Evolutionary conservation across 2,329 filamentous ascomycete species (phyloP).

Genomic region (Chalara sp.): DNA sequence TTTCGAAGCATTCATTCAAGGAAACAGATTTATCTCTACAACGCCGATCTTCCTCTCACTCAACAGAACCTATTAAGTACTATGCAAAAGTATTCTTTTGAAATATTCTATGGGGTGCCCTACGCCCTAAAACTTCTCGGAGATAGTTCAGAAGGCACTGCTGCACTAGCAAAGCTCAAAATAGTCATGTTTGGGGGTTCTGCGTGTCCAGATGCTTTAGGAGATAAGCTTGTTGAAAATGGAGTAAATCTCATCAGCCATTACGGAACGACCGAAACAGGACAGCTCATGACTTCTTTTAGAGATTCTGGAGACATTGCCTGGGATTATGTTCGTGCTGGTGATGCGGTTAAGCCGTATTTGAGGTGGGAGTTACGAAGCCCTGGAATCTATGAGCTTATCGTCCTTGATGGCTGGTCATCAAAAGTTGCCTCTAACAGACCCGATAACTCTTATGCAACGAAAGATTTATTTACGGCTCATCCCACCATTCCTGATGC

Average conservation of each 20-base stretch:
- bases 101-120: slow-evolving; percentile 55
- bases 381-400: slow-evolving; percentile 9
- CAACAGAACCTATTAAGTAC: slow-evolving; percentile 38
- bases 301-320: slow-evolving; percentile 42
- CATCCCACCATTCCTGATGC: slow-evolving; percentile 34
- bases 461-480: slow-evolving; percentile 36
- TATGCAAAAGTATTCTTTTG: slow-evolving; percentile 35
- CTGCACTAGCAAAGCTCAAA: slow-evolving; percentile 37
- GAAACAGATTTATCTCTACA: slow-evolving; percentile 46
- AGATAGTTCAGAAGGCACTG: slow-evolving; percentile 48
- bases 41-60: slow-evolving; percentile 48
- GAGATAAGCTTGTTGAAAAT: slow-evolving; percentile 42
- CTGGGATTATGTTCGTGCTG: slow-evolving; percentile 52
- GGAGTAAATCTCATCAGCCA: slow-evolving; percentile 50
- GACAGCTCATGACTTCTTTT: slow-evolving; percentile 55
- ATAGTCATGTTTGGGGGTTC: slow-evolving; percentile 52
- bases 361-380: slow-evolving; percentile 9
- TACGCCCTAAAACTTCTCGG: slow-evolving; percentile 58
- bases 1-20: slow-evolving; percentile 45
- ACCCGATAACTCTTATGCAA: slow-evolving; percentile 38
- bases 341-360: slow-evolving; percentile 6
- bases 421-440: slow-evolving; percentile 35
- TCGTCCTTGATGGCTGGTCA: slow-evolving; percentile 31
- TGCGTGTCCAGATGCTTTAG: slow-evolving; percentile 51
- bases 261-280: slow-evolving; percentile 57